Evolutionary conservation across 768 basidiomycete species (phyloP).

Genomic region (Naganishia friedmannii): DNA sequence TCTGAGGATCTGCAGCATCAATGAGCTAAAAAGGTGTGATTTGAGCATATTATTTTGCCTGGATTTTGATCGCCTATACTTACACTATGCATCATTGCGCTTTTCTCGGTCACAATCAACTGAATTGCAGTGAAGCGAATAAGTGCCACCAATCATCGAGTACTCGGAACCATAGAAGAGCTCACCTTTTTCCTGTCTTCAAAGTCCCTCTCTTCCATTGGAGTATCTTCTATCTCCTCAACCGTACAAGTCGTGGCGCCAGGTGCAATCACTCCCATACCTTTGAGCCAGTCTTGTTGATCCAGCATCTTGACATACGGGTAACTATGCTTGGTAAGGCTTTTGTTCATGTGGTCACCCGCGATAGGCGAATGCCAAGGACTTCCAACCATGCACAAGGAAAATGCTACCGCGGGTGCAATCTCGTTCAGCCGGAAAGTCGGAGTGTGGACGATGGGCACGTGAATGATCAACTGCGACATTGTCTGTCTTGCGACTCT

Average conservation of each 20-base stretch:
- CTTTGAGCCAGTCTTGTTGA: slow-evolving; percentile 24
- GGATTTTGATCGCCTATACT: not conserved
- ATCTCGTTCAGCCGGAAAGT: slow-evolving; percentile 51
- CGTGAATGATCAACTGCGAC: slow-evolving; percentile 50
- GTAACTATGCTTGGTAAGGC: slow-evolving; percentile 29
- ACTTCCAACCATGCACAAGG: slow-evolving; percentile 52
- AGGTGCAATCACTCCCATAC: slow-evolving; percentile 24
- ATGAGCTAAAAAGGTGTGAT: not conserved
- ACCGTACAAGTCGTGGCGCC: slow-evolving; percentile 9
- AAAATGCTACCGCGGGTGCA: slow-evolving; percentile 51
- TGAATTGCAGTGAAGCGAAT: not conserved
- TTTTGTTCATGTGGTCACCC: not conserved
- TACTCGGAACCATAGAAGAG: not conserved
- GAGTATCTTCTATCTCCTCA: slow-evolving; percentile 19
- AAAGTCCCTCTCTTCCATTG: slow-evolving; percentile 29
- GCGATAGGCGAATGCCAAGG: slow-evolving; percentile 29
- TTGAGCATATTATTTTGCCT: not conserved
- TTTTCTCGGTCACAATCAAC: slow-evolving; percentile 18
- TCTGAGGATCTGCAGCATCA: slow-evolving; percentile 11
- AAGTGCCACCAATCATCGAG: too few species aligned
- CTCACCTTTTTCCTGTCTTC: slow-evolving; percentile 27
- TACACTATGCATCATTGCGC: slow-evolving; percentile 24
- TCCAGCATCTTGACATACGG: slow-evolving; percentile 18
- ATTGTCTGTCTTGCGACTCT: slow-evolving; percentile 51
- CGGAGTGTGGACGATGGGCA: slow-evolving; percentile 53